Evolutionary conservation across 1,284 basidiomycete genomes (phyloP).

Genomic region (Cryptococcus hybrid): DNA sequence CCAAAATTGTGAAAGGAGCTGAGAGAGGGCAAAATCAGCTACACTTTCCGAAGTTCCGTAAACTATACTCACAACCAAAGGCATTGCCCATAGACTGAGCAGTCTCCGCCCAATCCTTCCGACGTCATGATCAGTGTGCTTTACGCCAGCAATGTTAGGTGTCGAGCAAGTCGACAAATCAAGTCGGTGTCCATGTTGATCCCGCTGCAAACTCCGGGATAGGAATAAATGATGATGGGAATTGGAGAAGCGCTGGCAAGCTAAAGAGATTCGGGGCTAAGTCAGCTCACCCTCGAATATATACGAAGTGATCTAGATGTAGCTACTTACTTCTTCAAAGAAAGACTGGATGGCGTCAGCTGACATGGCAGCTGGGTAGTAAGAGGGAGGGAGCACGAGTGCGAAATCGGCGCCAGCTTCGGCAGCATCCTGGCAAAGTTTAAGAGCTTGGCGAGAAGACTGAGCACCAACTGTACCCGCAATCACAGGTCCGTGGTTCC

Average conservation of each 20-base stretch:
- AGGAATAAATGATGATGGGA: conserved; percentile 39
- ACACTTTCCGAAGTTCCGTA: not conserved
- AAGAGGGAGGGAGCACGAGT: conserved; percentile 31
- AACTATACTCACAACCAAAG: conserved; percentile 11
- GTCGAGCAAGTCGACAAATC: conserved; percentile 25
- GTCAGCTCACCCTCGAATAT: too few species aligned
- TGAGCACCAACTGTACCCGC: conserved; percentile 34
- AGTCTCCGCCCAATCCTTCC: conserved; percentile 14
- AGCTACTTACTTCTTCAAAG: conserved; percentile 27
- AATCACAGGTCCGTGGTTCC: conserved; percentile 25
- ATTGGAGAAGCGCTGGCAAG: conserved; percentile 33
- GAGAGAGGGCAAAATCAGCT: not conserved
- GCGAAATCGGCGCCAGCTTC: conserved; percentile 32
- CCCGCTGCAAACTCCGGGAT: conserved; percentile 34
- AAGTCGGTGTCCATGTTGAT: conserved; percentile 38
- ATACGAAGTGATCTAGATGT: too few species aligned
- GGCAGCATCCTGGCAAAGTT: conserved; percentile 21
- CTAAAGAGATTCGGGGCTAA: conserved; percentile 4
- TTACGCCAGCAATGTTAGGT: conserved; percentile 40
- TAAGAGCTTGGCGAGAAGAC: conserved; percentile 27
- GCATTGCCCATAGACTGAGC: conserved; percentile 9
- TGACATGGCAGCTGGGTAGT: conserved; percentile 27
- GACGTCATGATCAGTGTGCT: conserved; percentile 30
- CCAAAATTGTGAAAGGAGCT: conserved; percentile 40
- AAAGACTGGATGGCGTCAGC: conserved; percentile 9